These are phyloP conservation scores for Arthrinium puccinioides DNA, from an alignment of 2,329 filamentous ascomycete species.

Conservation along the genomic window DNA sequence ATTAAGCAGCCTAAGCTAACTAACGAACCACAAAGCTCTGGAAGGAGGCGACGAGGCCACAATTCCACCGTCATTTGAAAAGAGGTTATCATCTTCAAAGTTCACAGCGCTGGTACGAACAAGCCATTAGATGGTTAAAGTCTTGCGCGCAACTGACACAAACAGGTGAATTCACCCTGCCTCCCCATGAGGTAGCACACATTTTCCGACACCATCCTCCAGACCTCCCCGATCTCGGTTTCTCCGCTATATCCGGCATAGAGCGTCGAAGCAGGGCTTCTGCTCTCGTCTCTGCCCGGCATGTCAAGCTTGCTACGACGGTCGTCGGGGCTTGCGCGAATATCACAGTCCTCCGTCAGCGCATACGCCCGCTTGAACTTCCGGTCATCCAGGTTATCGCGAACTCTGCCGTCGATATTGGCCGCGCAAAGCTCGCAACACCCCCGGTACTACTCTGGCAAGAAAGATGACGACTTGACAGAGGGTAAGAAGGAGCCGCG, in stretches of 20 bases:
- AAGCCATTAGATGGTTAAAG: neutral
- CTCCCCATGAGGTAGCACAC: slow-evolving; percentile 5
- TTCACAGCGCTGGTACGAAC: neutral
- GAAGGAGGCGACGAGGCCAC: neutral
- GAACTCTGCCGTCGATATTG: slow-evolving; percentile 16
- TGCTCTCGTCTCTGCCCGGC: slow-evolving; percentile 14
- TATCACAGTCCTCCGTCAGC: slow-evolving; percentile 16
- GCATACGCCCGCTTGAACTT: slow-evolving; percentile 15
- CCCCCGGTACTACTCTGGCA: slow-evolving; percentile 16
- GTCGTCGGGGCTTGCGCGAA: slow-evolving; percentile 18
- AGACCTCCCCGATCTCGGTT: neutral
- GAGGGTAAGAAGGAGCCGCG: too few species aligned
- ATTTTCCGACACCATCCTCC: neutral
- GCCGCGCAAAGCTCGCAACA: slow-evolving; percentile 8
- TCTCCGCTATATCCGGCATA: slow-evolving; percentile 12
- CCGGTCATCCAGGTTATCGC: slow-evolving; percentile 15
- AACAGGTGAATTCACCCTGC: neutral
- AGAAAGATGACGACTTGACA: slow-evolving; percentile 13
- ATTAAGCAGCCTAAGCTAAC: neutral
- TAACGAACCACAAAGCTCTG: neutral
- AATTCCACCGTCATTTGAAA: neutral
- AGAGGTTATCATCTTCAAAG: neutral
- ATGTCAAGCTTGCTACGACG: slow-evolving; percentile 25
- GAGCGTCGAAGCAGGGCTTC: slow-evolving; percentile 8
- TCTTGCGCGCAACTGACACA: too few species aligned